A percentile compares a stretch with the other conserved stretches of the same genome.
These are phyloP conservation scores for Stenocarpella maydis DNA, from an alignment of 2,329 filamentous ascomycete genomes.

Conservation along the genomic window DNA sequence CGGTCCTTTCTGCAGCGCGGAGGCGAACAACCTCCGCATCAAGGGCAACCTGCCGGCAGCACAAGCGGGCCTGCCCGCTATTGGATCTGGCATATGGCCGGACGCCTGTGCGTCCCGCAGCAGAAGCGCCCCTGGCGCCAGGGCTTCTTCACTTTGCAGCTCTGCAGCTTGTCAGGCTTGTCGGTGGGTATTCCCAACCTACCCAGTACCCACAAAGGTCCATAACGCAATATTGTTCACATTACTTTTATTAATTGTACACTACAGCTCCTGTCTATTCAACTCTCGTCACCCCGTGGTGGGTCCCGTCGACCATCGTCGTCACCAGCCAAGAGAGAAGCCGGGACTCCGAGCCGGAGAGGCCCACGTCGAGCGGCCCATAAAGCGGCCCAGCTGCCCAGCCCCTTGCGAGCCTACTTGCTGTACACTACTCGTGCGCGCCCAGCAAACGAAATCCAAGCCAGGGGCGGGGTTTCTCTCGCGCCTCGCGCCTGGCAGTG, in stretches of 20 bases:
- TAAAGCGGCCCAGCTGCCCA: background rate
- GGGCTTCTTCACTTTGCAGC: slow-evolving; percentile 35
- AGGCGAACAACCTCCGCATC: slow-evolving; percentile 12
- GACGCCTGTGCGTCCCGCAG: slow-evolving; percentile 29
- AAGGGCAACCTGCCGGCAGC: slow-evolving; percentile 30
- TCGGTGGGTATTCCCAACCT: slow-evolving; percentile 27
- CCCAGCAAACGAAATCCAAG: background rate
- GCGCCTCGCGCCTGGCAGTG: slow-evolving; percentile 2
- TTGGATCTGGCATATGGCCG: slow-evolving; percentile 27
- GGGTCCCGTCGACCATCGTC: slow-evolving; percentile 16
- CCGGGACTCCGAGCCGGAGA: slow-evolving; percentile 20
- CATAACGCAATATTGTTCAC: slow-evolving; percentile 11
- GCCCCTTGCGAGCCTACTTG: background rate
- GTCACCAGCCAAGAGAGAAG: slow-evolving; percentile 19
- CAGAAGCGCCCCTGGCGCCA: slow-evolving; percentile 34
- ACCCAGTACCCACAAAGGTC: background rate
- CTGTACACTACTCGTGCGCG: background rate
- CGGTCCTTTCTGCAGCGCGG: slow-evolving; percentile 17
- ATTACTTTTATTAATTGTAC: background rate
- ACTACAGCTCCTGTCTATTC: background rate
- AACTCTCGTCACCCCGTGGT: slow-evolving; percentile 20
- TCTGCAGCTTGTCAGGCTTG: slow-evolving; percentile 26
- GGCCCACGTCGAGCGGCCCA: slow-evolving; percentile 8
- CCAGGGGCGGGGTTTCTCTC: background rate
- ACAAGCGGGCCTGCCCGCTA: slow-evolving; percentile 32